A percentile compares a stretch with the other conserved stretches of the same genome.
phyloP scores from a whole-genome alignment of 2,329 filamentous ascomycete species.

The Hortaea sp. region DNA sequence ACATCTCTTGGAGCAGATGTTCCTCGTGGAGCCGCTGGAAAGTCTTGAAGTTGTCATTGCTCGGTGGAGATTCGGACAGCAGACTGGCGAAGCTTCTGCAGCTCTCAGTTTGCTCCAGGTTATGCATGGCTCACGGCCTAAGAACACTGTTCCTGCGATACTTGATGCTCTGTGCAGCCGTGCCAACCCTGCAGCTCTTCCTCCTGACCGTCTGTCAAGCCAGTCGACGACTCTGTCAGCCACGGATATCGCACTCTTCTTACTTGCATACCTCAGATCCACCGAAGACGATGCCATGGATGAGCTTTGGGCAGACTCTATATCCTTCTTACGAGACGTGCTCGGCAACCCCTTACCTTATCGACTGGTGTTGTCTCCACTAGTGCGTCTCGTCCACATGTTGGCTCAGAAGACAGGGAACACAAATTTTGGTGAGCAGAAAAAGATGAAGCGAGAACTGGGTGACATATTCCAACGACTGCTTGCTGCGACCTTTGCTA shows the following conservation, averaged over 20 bases:
- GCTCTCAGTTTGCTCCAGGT: conserved; percentile 84
- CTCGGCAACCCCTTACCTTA: conserved; percentile 91
- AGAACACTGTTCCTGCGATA: conserved; percentile 82
- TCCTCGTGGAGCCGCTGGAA: conserved; percentile 83
- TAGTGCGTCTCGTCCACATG: conserved; percentile 82
- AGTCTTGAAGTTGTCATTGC: conserved; percentile 85
- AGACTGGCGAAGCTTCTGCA: conserved; percentile 33
- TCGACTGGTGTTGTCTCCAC: conserved; percentile 72
- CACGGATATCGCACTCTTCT: conserved; percentile 73
- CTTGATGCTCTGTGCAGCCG: conserved; percentile 96
- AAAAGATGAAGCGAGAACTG: conserved; percentile 80
- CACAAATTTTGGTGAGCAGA: conserved; percentile 91
- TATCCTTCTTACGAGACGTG: conserved; percentile 79
- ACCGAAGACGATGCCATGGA: conserved; percentile 96
- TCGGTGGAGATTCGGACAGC: conserved; percentile 57
- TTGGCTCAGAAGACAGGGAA: conserved; percentile 94
- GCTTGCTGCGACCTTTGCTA: conserved; percentile 88
- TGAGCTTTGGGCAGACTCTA: conserved; percentile 94
- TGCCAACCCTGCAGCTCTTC: conserved; percentile 72
- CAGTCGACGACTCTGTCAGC: conserved; percentile 78
- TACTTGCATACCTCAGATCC: conserved; percentile 81
- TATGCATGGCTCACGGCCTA: conserved; percentile 80
- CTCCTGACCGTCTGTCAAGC: conserved; percentile 72
- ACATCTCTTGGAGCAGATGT: conserved; percentile 82
- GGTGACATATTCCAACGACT: conserved; percentile 86